Base-by-base conservation (phyloP, 768 basidiomycete species). In the Suillus bovinus region DNA sequence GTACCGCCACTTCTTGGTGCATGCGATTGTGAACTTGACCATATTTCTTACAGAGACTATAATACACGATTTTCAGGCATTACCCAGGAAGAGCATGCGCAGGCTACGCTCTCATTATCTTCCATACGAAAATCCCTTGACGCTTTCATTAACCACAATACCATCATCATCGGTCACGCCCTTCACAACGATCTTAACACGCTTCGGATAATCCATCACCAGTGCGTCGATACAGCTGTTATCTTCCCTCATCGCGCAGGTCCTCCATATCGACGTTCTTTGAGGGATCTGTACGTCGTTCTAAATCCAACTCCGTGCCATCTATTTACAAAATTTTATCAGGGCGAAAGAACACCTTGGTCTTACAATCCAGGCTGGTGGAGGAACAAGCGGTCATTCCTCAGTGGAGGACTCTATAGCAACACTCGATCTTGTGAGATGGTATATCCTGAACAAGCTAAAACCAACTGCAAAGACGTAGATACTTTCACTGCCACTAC, bases 151-250 rank as follows among this genome's bases (percentile, higher is more conserved):
- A 87, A 88, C 59, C 77, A 86, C 16, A 79, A 91, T 10, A 98
- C 96, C 1, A 88, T 98, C 66, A 78, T 99, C 39, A 88, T 98
- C 60, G 96, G 96, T 2, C 90, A 91, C 74, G 92, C 89, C 0
- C 81, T 99, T 22, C 96, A 99, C 65, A 99, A 99, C 73, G 97
- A 99, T 72, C 77, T 99, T 66, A 91, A 89, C 72, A 90, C 96
- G 9, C 77, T 99, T 65, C 83, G 97, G 17, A 86, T 99, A 68
- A 77, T 99, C 1, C 97, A 99, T 72, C 82, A 84, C 63, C 84
- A 80, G 64, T 88, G 94, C 63, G 82, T 99, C 34, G 97, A 99
- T 69, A 99, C 97, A 0, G 89, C 86, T 0, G 77, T 90, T 17
- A 78, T 99, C 16, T 96, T 96, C 69, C 94, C 93, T 10, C 97